Conservation (phyloP, 108 stramenopile species). For the Epithemia pelagica region DNA sequence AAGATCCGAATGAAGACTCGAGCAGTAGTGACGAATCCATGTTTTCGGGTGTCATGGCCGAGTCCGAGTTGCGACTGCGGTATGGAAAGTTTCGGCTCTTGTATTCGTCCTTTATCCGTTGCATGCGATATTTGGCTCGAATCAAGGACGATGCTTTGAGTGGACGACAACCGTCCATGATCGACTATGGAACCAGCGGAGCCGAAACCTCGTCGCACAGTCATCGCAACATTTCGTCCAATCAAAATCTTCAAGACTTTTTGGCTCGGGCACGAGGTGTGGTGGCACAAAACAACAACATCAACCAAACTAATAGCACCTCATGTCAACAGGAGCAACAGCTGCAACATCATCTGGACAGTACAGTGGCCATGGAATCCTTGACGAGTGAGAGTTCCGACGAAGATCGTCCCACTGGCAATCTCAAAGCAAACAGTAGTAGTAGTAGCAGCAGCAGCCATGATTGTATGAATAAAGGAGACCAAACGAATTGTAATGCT, state of each 20-base stretch:
- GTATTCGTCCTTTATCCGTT: slow-evolving; percentile 70
- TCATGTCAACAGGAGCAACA: slow-evolving; percentile 3
- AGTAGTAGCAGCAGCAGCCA: too few relatives aligned
- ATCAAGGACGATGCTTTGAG: slow-evolving; percentile 58
- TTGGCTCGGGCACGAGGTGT: slow-evolving; percentile 15
- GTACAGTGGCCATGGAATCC: background rate
- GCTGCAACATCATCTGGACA: background rate
- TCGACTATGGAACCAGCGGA: slow-evolving; percentile 16
- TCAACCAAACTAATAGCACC: slow-evolving; percentile 13
- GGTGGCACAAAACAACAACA: background rate
- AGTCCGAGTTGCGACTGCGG: background rate
- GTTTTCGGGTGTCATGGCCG: background rate
- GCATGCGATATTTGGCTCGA: slow-evolving; percentile 64
- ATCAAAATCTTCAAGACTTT: slow-evolving; percentile 31
- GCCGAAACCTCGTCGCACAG: background rate
- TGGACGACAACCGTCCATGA: slow-evolving; percentile 43
- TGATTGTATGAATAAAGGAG: background rate
- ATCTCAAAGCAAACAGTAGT: too few relatives aligned
- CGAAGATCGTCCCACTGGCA: background rate
- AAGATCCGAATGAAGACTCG: slow-evolving; percentile 4
- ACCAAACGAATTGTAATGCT: background rate
- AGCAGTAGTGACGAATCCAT: slow-evolving; percentile 16
- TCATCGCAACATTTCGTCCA: slow-evolving; percentile 18
- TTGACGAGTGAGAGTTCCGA: background rate
- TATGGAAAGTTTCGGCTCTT: slow-evolving; percentile 61